A percentile compares a stretch with the other conserved stretches of the same genome.
Conservation (phyloP, 257 asterid species). For the Gentiana dahurica region DNA sequence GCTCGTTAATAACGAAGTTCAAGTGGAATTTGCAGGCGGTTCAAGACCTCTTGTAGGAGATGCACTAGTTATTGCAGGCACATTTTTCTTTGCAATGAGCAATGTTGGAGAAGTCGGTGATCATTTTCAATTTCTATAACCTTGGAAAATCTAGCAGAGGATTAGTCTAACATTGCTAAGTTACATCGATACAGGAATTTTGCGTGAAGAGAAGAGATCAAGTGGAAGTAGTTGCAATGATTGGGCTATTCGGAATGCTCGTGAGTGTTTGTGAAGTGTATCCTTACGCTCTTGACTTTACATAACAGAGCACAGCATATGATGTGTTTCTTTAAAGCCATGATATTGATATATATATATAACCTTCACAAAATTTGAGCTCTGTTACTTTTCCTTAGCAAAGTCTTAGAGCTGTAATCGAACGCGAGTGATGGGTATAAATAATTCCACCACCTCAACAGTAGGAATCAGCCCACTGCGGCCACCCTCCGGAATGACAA, state of each 20-base stretch:
- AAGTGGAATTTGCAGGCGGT: slow-evolving; percentile 36
- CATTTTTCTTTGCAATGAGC: slow-evolving; percentile 49
- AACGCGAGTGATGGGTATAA: no score
- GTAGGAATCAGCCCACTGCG: no score
- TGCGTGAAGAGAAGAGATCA: slow-evolving; percentile 65
- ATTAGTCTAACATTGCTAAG: not conserved
- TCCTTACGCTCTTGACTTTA: slow-evolving; percentile 22
- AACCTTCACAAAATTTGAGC: no score
- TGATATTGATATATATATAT: no score
- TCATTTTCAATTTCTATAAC: no score
- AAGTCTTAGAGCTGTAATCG: slow-evolving; percentile 31
- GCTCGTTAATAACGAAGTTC: no score
- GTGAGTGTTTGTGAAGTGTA: slow-evolving; percentile 59
- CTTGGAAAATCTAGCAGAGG: not conserved
- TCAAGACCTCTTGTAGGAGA: slow-evolving; percentile 75
- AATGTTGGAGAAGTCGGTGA: slow-evolving; percentile 61
- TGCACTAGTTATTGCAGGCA: slow-evolving; percentile 44
- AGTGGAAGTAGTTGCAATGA: slow-evolving; percentile 64
- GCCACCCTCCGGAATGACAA: no score
- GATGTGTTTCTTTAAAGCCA: no score
- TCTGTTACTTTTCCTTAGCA: slow-evolving; percentile 15
- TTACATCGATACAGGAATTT: slow-evolving; percentile 42
- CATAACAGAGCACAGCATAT: no score
- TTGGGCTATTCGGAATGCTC: slow-evolving; percentile 60
- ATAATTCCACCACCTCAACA: no score